Evolutionary conservation across 805 yeast species (phyloP).

Genomic region (Lipomyces japonicus): DNA sequence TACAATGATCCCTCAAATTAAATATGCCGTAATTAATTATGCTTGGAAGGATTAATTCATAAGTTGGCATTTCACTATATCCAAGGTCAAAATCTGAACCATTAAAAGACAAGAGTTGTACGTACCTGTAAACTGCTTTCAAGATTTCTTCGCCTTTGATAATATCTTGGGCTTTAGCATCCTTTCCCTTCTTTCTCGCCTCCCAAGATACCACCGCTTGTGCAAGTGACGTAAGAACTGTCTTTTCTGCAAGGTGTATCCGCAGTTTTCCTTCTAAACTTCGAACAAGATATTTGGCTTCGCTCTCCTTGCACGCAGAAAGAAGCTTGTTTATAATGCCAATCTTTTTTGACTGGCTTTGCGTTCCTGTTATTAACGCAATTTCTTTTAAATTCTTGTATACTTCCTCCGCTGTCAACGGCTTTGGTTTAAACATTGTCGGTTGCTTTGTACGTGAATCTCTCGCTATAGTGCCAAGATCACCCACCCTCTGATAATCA

Average conservation of each 20-base stretch:
- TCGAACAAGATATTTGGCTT: constrained; percentile 86
- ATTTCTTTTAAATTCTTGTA: constrained; percentile 71
- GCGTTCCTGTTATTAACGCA: constrained; percentile 72
- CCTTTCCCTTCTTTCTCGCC: constrained; percentile 34
- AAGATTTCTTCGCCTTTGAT: constrained; percentile 71
- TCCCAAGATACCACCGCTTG: constrained; percentile 75
- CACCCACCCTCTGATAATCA: constrained; percentile 79
- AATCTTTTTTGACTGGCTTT: constrained; percentile 76
- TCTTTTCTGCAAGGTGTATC: constrained; percentile 91
- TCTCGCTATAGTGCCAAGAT: constrained; percentile 84
- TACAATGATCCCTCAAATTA: constrained; percentile 62
- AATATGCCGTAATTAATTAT: constrained; percentile 66
- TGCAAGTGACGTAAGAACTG: constrained; percentile 77
- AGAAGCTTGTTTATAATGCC: constrained; percentile 76
- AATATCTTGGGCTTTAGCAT: constrained; percentile 44
- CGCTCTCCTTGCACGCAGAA: constrained; percentile 78
- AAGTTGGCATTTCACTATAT: constrained; percentile 81
- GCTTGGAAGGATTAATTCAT: constrained; percentile 67
- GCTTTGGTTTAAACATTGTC: constrained; percentile 87
- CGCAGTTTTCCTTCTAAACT: constrained; percentile 89
- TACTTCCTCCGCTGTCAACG: constrained; percentile 68
- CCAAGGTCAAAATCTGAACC: not conserved
- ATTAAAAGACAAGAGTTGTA: not conserved
- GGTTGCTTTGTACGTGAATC: constrained; percentile 80
- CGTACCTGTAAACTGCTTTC: constrained; percentile 60